A percentile compares a stretch with the other conserved stretches of the same genome.
Conservation (phyloP, 2,329 filamentous ascomycete genomes). For the Onygena corvina region DNA sequence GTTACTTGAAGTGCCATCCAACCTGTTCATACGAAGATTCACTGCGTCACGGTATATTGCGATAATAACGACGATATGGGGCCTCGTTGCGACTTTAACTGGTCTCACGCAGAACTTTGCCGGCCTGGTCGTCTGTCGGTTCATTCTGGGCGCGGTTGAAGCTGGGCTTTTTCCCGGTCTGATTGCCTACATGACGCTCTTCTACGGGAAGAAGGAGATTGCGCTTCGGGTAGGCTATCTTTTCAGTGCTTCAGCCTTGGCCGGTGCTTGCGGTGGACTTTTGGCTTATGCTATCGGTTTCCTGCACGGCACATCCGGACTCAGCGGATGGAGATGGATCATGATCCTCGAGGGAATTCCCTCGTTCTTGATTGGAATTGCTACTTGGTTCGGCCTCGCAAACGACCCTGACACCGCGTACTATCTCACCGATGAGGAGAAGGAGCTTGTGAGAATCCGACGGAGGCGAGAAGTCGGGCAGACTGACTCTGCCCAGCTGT, state of each 20-base stretch:
- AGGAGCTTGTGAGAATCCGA: conserved; percentile 42
- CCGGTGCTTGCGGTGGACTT: conserved; percentile 60
- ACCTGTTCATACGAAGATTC: conserved; percentile 52
- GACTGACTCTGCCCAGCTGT: conserved; percentile 39
- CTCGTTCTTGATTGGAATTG: conserved; percentile 44
- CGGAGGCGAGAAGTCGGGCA: conserved; percentile 42
- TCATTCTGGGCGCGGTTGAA: conserved; percentile 57
- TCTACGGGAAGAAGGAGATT: conserved; percentile 63
- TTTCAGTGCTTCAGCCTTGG: conserved; percentile 52
- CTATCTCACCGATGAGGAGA: conserved; percentile 49
- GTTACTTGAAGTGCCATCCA: conserved; percentile 52
- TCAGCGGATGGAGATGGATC: conserved; percentile 61
- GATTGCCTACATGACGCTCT: conserved; percentile 61
- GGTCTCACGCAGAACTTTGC: conserved; percentile 56
- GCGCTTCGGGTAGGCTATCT: conserved; percentile 61
- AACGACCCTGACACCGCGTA: conserved; percentile 54
- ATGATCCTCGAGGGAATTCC: conserved; percentile 49
- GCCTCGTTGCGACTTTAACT: conserved; percentile 38
- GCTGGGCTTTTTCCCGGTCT: conserved; percentile 57
- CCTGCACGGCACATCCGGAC: conserved; percentile 54
- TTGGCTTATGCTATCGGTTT: conserved; percentile 62
- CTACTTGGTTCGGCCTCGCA: conserved; percentile 48
- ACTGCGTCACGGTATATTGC: conserved; percentile 48
- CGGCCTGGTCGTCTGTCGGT: conserved; percentile 53
- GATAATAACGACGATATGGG: conserved; percentile 50